Evolutionary conservation across 176 grass and related monocot species (phyloP).

Genomic region (Dendrocalamus sinicus): DNA sequence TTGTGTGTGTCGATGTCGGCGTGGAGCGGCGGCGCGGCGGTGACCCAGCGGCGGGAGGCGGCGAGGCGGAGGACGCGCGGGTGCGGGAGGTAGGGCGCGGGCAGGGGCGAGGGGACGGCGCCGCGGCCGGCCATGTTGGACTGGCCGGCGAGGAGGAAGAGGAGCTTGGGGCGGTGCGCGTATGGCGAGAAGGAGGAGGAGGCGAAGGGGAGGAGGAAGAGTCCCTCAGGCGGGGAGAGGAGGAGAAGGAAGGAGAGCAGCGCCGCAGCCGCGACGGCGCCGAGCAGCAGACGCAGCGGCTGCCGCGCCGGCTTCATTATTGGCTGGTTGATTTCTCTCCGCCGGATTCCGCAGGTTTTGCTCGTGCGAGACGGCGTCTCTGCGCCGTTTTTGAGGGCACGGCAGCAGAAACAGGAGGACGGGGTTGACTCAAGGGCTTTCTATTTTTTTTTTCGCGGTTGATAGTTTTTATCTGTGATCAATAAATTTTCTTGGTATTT

Average conservation of each 20-base stretch:
- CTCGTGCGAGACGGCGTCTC: no score
- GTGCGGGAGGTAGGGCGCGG: constrained; percentile 39
- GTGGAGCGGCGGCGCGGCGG: constrained; percentile 76
- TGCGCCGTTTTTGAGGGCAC: no score
- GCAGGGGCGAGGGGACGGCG: not conserved
- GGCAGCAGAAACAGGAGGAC: no score
- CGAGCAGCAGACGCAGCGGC: constrained; percentile 43
- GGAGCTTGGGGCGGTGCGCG: constrained; percentile 50
- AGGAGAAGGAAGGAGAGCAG: constrained; percentile 50
- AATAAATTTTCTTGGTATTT: no score
- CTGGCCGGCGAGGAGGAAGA: constrained; percentile 88
- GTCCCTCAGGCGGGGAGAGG: constrained; percentile 16
- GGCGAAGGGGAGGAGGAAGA: constrained; percentile 25
- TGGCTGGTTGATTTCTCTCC: no score
- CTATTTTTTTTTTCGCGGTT: no score
- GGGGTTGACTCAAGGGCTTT: no score
- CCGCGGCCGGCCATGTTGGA: constrained; percentile 98
- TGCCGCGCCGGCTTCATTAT: constrained; percentile 51
- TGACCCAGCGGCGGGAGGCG: constrained; percentile 61
- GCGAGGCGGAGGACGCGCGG: constrained; percentile 68
- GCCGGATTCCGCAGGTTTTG: no score
- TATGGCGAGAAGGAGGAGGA: constrained; percentile 44
- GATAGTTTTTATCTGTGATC: no score
- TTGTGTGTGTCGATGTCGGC: constrained; percentile 83
- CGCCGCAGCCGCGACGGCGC: constrained; percentile 16